Conservation (phyloP, 495 filamentous ascomycete species). For the Tuber microsphaerosporum region DNA sequence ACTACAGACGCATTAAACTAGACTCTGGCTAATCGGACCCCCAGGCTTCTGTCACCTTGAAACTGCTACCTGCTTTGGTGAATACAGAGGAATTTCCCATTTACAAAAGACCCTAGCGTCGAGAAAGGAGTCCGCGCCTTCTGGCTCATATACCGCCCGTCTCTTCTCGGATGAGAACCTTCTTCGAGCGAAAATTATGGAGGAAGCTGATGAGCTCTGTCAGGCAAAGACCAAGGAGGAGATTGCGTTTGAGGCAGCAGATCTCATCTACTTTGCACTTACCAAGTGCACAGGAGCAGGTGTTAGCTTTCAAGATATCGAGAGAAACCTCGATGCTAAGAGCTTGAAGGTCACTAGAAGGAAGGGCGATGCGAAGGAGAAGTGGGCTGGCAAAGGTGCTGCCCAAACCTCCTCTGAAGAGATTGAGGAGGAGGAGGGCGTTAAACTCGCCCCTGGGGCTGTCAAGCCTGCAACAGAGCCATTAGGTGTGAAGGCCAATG, state of each 20-base stretch:
- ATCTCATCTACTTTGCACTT: slow-evolving; percentile 90
- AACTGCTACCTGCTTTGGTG: slow-evolving; percentile 84
- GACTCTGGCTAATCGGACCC: slow-evolving; percentile 23
- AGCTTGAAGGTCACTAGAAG: slow-evolving; percentile 85
- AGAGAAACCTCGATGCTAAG: slow-evolving; percentile 87
- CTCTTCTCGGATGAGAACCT: slow-evolving; percentile 87
- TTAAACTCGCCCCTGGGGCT: slow-evolving; percentile 45
- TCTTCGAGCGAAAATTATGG: slow-evolving; percentile 90
- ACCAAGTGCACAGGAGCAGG: slow-evolving; percentile 78
- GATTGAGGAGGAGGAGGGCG: slow-evolving; percentile 44
- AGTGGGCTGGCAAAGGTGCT: slow-evolving; percentile 75
- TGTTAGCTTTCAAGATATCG: slow-evolving; percentile 77
- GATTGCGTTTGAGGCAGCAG: slow-evolving; percentile 86
- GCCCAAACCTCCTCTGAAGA: slow-evolving; percentile 46
- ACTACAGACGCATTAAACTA: background rate
- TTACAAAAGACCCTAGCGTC: slow-evolving; percentile 76
- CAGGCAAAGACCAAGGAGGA: slow-evolving; percentile 72
- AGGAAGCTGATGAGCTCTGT: slow-evolving; percentile 92
- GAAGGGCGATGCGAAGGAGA: slow-evolving; percentile 85
- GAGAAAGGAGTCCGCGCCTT: slow-evolving; percentile 72
- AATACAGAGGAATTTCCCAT: slow-evolving; percentile 68
- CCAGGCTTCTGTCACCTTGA: slow-evolving; percentile 89
- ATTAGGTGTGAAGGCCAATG: slow-evolving; percentile 46
- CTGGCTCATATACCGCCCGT: slow-evolving; percentile 85
- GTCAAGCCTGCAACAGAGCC: slow-evolving; percentile 16